Percentiles rank a stretch among this genome's conserved stretches.
phyloP scores from a whole-genome alignment of 345 rosid genomes.

The Rhizophora mangle region DNA sequence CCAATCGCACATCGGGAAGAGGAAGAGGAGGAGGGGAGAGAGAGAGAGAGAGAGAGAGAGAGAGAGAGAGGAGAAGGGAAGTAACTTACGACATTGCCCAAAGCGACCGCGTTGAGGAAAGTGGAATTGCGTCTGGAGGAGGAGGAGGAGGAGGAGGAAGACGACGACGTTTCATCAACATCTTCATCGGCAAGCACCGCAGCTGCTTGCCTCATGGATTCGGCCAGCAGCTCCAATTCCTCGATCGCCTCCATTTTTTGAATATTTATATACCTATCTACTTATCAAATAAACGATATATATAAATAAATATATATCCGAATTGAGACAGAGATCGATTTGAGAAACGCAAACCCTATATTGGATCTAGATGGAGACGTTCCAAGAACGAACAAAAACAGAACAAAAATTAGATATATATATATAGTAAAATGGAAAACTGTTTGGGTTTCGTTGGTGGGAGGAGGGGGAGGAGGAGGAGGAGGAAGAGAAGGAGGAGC shows the following conservation, averaged over 20 bases:
- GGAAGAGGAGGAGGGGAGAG: not conserved
- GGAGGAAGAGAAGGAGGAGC: too few species aligned
- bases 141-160: conserved; percentile 15
- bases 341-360: conserved; percentile 8
- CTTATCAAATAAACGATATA: not conserved
- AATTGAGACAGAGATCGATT: not conserved
- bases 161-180: conserved; percentile 55
- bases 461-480: too few species aligned
- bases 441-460: too few species aligned
- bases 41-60: not conserved
- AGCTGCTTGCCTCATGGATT: conserved; percentile 81
- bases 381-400: not conserved
- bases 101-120: conserved; percentile 76
- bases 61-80: not conserved
- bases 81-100: conserved; percentile 85
- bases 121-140: conserved; percentile 64
- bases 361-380: conserved; percentile 10
- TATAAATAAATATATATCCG: not conserved
- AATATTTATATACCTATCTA: not conserved
- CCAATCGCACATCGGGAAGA: too few species aligned
- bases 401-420: too few species aligned
- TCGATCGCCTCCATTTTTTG: conserved; percentile 88
- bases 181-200: conserved; percentile 94
- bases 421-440: too few species aligned
- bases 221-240: conserved; percentile 81